phyloP scores from a whole-genome alignment of 768 basidiomycete genomes.

The Agaricus blazei region DNA sequence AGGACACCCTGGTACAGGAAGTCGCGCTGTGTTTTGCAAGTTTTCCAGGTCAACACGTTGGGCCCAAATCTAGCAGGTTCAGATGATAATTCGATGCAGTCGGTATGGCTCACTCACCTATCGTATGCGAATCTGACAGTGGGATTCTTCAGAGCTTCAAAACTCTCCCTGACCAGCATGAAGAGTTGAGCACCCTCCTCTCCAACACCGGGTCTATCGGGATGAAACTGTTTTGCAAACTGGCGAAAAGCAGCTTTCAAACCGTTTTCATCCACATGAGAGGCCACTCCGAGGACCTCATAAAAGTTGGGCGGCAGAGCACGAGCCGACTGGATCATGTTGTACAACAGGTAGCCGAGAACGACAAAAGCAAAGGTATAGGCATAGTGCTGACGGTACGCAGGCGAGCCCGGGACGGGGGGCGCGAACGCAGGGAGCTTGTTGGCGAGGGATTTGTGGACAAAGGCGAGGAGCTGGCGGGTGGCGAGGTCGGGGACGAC shows the following conservation, averaged over 20 bases:
- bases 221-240: slow-evolving; percentile 73
- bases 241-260: slow-evolving; percentile 71
- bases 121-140: slow-evolving; percentile 82
- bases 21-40: slow-evolving; percentile 62
- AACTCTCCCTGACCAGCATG: slow-evolving; percentile 66
- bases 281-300: slow-evolving; percentile 59
- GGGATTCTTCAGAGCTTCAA: slow-evolving; percentile 76
- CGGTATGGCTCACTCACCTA: slow-evolving; percentile 39
- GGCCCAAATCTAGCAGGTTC: slow-evolving; percentile 62
- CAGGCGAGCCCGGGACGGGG: slow-evolving; percentile 36
- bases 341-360: slow-evolving; percentile 62
- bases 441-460: slow-evolving; percentile 26
- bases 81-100: background rate
- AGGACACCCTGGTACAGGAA: slow-evolving; percentile 64
- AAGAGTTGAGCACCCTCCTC: slow-evolving; percentile 57
- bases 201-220: slow-evolving; percentile 64
- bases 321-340: slow-evolving; percentile 50
- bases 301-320: slow-evolving; percentile 72
- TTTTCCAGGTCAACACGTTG: slow-evolving; percentile 59
- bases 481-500: slow-evolving; percentile 62
- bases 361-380: slow-evolving; percentile 59
- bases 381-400: slow-evolving; percentile 56
- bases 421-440: slow-evolving; percentile 19
- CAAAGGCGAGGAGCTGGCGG: slow-evolving; percentile 39
- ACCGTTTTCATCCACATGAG: slow-evolving; percentile 57